Base-by-base conservation (phyloP, 768 basidiomycete species). In the Leccinum olivaceopallidum region DNA sequence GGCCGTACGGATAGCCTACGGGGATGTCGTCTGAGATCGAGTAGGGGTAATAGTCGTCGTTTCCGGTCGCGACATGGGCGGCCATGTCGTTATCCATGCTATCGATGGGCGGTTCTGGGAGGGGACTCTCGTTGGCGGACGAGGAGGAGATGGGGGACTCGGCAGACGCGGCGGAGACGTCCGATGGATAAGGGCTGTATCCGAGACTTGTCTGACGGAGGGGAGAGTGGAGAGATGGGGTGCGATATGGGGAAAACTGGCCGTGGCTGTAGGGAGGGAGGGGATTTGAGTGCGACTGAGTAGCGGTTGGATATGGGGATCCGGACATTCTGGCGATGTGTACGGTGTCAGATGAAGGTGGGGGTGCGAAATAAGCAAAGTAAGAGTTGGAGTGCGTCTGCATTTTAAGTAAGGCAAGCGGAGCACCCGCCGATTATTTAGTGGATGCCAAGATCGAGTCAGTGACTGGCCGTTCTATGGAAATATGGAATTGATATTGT, bases 111-210 rank as follows among this genome's bases (percentile, higher is more conserved):
- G 73, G 69, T 14, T 79, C 78, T 0, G 79, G 74, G 20, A 78
- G 69, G 14, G 78, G 79, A 48, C 77, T 79, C 65, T 70, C 75
- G 63, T 75, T 75, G 55, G 71, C 71, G 4, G 79, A 79, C 13
- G 72, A 72, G 6, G 77, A 76, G 7, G 80, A 79, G 57, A 76
- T 71, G 30, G 79, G 78, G 4, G 80, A 79, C 53, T 74, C 72
- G 1, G 73, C 63, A 16, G 73, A 73, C 4, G 77, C 66, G 1
- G 69, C 71, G 20, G 78, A 78, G 61, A 69, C 70, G 60, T 73
- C 69, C 0, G 79, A 73, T 55, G 76, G 73, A 58, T 78, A 75
- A 30, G 78, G 75, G 57, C 74, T 79, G 56, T 73, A 72, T 36
- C 63, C 65, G 13, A 73, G 22, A 50, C 56, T 63, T 0, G 65